Base-by-base conservation (phyloP, 768 basidiomycete species). In the Tremella yokohamensis region DNA sequence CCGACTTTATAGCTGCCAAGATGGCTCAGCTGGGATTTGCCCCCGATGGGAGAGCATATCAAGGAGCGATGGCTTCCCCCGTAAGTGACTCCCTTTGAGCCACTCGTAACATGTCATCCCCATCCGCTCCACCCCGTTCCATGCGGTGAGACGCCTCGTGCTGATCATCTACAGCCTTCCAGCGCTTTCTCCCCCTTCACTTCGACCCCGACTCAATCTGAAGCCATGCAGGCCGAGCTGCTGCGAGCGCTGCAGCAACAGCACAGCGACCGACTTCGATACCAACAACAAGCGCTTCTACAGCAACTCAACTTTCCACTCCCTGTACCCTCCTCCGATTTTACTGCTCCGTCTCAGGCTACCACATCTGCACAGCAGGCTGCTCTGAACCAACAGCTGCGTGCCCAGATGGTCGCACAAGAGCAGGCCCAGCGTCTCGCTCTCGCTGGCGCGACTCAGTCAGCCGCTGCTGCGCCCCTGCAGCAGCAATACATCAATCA, bases 1-100 rank as follows among this genome's bases (percentile, higher is more conserved):
- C 66, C 12, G 65, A 58, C 40, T 70, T 62, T 42, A 68, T 70
- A 26, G 66, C 69, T 20, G 44, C 57, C 8, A 63, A 65, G 52
- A 70, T 70, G 69, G 64, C 51, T 52, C 24, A 24, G 16, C 29
- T 52, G n/a, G 51, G 51, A 2, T 34, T 52, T 24, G 24, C 12
- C 22, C 51, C 22, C 18, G 22, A n/a, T 38, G 29, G 51, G 7
- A 34, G 51, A 39, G 7, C 38, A 19, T 26, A 34, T 9, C 34
- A 18, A 16, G 22, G 48, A 22, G 48, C 20, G 48, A 16, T 45
- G n/a, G n/a, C 22, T 24, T 4, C 22, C 18, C 48, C 15, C 11
- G 26, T 24, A 15, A 20, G n/a, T 49, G n/a, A 16, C 48, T 15
- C 22, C 22, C 20, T 49, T 25, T 15, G 48, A 49, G 15, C 7